Base-by-base conservation (phyloP, 495 filamentous ascomycete genomes). In the Penicillium coprophilum region DNA sequence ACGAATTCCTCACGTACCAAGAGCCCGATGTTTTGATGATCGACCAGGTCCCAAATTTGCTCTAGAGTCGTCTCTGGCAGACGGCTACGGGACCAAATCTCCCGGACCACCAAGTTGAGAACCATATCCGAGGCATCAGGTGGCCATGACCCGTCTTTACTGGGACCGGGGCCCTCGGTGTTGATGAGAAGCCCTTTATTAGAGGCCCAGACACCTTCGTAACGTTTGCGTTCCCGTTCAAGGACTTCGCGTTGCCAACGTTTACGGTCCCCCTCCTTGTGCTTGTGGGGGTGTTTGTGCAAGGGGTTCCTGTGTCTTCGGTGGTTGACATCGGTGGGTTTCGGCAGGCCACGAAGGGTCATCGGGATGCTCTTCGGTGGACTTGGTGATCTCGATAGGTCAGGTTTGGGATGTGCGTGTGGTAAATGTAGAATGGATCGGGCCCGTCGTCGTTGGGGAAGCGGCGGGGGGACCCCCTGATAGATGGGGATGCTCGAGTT, bases 191-290 rank as follows among this genome's bases (percentile, higher is more conserved):
- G 53, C 0, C 92, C 93, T 55, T 84, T 84, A 64, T 98, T 97
- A 17, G 91, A 92, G 23, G 95, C 94, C 91, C 92, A 98, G 4
- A 98, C 87, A 5, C 91, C 95, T 72, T 97, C 94, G 64, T 97
- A 97, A n/a, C 93, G 79, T 62, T 89, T 91, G 36, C 91, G 80
- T 64, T 97, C 90, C 9, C 84, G 73, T 55, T 87, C 82, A 0
- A 88, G 89, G 38, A 97, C 79, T 51, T 84, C 79, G 55, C 89
- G 86, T 30, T 87, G 79, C 90, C 91, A 97, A n/a, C 89, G 81
- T 64, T 86, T 89, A 20, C 91, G 84, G 38, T 89, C 82, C 4
- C 92, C 92, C 70, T 97, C 92, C 63, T 89, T 86, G 67, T 97
- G 91, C 59, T 92, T 90, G 68, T 98, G 84, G 2, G 84, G 86